Conservation (phyloP, 2,329 filamentous ascomycete genomes). For the Pseudocercospora crystallina region DNA sequence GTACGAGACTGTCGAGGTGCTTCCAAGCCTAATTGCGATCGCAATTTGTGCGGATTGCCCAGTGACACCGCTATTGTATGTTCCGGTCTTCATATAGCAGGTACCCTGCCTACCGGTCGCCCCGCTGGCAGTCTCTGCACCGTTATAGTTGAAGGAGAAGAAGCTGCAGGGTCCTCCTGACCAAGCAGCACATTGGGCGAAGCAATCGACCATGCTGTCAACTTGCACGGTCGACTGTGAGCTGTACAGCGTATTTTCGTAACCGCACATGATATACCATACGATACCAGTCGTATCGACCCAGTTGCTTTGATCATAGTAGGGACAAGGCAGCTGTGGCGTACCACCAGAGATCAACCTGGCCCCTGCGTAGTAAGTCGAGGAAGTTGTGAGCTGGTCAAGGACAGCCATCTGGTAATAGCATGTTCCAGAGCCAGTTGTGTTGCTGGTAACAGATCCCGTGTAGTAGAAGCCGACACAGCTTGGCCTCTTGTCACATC, state of each 20-base stretch:
- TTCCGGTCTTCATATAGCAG: not conserved
- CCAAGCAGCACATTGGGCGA: not conserved
- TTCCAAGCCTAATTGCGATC: no score
- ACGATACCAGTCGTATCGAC: not conserved
- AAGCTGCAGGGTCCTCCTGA: no score
- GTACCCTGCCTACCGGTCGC: not conserved
- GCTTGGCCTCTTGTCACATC: conserved; percentile 2
- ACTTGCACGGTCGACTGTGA: not conserved
- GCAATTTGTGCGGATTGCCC: no score
- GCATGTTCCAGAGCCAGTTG: not conserved
- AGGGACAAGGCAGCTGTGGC: conserved; percentile 4
- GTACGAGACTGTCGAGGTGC: no score
- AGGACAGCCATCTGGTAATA: not conserved
- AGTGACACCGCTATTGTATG: no score
- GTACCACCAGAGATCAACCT: not conserved
- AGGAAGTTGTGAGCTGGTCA: not conserved
- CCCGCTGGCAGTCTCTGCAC: not conserved
- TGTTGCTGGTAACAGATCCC: not conserved
- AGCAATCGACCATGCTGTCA: not conserved
- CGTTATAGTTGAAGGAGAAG: not conserved
- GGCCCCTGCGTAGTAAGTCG: conserved; percentile 3
- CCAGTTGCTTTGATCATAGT: conserved; percentile 3
- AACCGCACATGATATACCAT: not conserved
- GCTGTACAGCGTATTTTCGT: not conserved
- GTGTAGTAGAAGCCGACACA: conserved; percentile 5